Base-by-base conservation (phyloP, 352 stramenopile species). In the Phytopythium sindhum region DNA sequence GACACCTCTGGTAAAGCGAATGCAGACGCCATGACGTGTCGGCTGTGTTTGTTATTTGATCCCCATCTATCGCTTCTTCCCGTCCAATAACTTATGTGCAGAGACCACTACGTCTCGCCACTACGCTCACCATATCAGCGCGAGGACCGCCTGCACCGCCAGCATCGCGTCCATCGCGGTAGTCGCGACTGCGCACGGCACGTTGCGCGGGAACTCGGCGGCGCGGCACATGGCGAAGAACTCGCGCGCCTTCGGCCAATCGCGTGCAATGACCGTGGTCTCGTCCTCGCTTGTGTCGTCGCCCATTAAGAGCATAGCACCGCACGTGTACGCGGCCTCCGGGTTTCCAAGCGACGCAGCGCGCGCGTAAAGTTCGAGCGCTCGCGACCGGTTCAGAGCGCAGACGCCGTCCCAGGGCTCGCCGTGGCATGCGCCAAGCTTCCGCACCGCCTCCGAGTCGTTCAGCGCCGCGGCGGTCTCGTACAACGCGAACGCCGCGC, bases 361-460 rank as follows among this genome's bases (percentile, higher is more conserved):
- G 26, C 73, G 62, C 39, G 71, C 61, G 57, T 89, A 94, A 4
- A 70, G 68, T 61, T 83, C 72, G 31, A 92, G 70, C 31, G 85
- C 83, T 24, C 61, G 57, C 11, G 80, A 76, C 50, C 69, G 67
- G 63, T 94, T 89, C 35, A 64, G 67, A 3, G 67, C 31, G 26
- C 85, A 94, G 15, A 86, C 80, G 33, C 74, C 76, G 1, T 33
- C 35, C 83, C 85, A 94, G 1, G 75, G 74, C 42, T 91, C 78
- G 54, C 90, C 73, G 33, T 80, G 83, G 60, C 85, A 94, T 9
- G 63, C 55, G 0, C 81, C 85, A 0, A 76, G 84, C 65, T 89
- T 91, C 37, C 83, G 80, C 29, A 94, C 71, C 52, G 78, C 80
- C 62, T 94, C 83, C 6, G 78, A 86, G 70, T 94, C 85, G 55